Evolutionary conservation across 2,329 filamentous ascomycete genomes (phyloP).

Genomic region (Aspergillus clavatus): DNA sequence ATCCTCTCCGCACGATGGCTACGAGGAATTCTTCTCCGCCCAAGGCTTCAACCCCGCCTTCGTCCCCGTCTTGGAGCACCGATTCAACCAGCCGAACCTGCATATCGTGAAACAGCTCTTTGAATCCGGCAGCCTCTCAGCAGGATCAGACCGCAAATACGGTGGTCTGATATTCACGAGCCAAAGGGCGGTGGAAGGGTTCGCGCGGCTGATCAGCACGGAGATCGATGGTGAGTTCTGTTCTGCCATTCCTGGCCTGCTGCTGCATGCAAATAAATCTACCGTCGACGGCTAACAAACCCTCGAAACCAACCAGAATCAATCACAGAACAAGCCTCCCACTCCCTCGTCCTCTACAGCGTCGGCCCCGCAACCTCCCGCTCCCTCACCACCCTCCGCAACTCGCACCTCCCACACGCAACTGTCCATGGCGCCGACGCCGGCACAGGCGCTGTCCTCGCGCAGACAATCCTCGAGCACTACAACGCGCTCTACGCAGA

Average conservation of each 20-base stretch:
- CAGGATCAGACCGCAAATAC: slow-evolving; percentile 27
- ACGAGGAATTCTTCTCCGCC: slow-evolving; percentile 42
- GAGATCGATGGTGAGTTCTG: slow-evolving; percentile 25
- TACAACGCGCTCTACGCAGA: slow-evolving; percentile 49
- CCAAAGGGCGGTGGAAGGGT: slow-evolving; percentile 46
- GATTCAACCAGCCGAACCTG: slow-evolving; percentile 36
- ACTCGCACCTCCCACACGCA: slow-evolving; percentile 44
- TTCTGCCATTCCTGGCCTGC: background rate
- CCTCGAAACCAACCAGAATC: slow-evolving; percentile 5
- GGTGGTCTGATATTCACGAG: slow-evolving; percentile 49
- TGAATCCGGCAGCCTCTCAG: slow-evolving; percentile 24
- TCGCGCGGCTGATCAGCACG: slow-evolving; percentile 33
- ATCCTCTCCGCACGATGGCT: slow-evolving; percentile 42
- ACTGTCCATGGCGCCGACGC: slow-evolving; percentile 72
- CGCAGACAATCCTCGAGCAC: slow-evolving; percentile 71
- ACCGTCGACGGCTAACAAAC: no score
- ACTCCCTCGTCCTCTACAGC: slow-evolving; percentile 38
- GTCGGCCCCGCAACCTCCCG: slow-evolving; percentile 54
- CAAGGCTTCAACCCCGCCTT: slow-evolving; percentile 35
- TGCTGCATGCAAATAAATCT: no score
- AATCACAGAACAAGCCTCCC: slow-evolving; percentile 18
- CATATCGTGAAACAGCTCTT: slow-evolving; percentile 33
- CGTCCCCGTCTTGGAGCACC: slow-evolving; percentile 45
- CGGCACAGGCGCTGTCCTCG: slow-evolving; percentile 77
- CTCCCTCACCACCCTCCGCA: slow-evolving; percentile 56